Evolutionary conservation across 2,329 filamentous ascomycete species (phyloP).

Genomic region (Microsporum canis): DNA sequence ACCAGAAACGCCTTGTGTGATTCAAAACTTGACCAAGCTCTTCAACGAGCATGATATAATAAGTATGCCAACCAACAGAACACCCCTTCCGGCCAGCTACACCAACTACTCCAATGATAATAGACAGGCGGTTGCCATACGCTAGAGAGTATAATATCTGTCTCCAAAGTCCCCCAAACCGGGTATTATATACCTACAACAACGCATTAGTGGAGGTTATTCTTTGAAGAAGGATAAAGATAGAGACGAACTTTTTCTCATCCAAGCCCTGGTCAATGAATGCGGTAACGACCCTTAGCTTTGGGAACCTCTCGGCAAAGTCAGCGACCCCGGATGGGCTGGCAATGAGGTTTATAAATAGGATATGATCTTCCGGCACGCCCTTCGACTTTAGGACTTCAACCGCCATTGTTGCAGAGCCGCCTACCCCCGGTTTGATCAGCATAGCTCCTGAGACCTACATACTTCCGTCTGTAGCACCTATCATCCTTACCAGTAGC

Average conservation of each 20-base stretch:
- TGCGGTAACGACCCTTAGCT: constrained; percentile 81
- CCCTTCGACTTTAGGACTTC: constrained; percentile 82
- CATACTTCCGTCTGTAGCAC: background rate
- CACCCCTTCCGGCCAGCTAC: background rate
- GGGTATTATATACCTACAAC: constrained; percentile 76
- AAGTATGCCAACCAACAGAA: background rate
- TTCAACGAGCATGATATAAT: background rate
- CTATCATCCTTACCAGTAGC: constrained; percentile 61
- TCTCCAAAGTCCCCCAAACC: constrained; percentile 93
- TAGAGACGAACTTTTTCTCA: constrained; percentile 73
- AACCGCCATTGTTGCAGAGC: constrained; percentile 93
- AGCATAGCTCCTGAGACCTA: background rate
- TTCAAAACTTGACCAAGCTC: background rate
- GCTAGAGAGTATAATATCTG: constrained; percentile 78
- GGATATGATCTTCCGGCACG: constrained; percentile 86
- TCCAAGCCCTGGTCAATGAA: constrained; percentile 95
- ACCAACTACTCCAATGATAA: background rate
- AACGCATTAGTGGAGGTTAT: constrained; percentile 9
- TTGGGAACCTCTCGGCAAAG: constrained; percentile 81
- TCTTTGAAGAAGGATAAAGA: constrained; percentile 5
- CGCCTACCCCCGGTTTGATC: constrained; percentile 45
- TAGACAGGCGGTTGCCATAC: background rate
- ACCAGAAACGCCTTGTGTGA: background rate
- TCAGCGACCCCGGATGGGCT: constrained; percentile 84
- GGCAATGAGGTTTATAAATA: constrained; percentile 96